phyloP scores from a whole-genome alignment of 2,329 filamentous ascomycete genomes.

The Penicillium sp. region DNA sequence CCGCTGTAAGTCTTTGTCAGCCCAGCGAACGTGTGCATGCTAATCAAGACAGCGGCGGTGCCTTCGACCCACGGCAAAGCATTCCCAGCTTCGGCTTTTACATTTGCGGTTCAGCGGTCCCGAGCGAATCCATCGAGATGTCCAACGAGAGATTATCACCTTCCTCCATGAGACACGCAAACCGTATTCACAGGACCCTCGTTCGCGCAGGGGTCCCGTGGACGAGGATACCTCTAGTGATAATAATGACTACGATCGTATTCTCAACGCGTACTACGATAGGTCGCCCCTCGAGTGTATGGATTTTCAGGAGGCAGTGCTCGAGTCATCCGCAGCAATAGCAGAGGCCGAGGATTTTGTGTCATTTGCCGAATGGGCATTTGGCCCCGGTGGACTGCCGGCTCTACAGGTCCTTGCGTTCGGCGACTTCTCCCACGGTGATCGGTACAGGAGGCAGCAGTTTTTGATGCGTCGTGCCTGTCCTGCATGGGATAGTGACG shows the following conservation, averaged over 20 bases:
- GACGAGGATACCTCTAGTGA: background rate
- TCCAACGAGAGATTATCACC: background rate
- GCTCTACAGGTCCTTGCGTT: slow-evolving; percentile 8
- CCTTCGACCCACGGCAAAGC: background rate
- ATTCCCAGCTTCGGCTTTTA: slow-evolving; percentile 6
- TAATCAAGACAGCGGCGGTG: background rate
- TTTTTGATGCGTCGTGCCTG: slow-evolving; percentile 2
- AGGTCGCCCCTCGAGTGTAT: background rate
- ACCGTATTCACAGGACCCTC: background rate
- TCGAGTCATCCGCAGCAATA: background rate
- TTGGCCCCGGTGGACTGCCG: slow-evolving; percentile 5
- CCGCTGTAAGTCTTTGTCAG: slow-evolving; percentile 2
- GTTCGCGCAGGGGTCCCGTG: background rate
- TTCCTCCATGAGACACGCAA: background rate
- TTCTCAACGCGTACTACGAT: background rate
- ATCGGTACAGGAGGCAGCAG: slow-evolving; percentile 5
- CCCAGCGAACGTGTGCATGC: background rate
- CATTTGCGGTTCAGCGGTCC: slow-evolving; percentile 6
- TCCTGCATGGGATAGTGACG: background rate
- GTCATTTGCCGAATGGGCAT: slow-evolving; percentile 8
- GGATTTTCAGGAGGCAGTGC: background rate
- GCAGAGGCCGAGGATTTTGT: background rate
- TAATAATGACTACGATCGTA: background rate
- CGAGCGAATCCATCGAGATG: slow-evolving; percentile 1
- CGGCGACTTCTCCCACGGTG: slow-evolving; percentile 11